Conservation (phyloP, 768 basidiomycete species). For the Tricholoma matsutake region DNA sequence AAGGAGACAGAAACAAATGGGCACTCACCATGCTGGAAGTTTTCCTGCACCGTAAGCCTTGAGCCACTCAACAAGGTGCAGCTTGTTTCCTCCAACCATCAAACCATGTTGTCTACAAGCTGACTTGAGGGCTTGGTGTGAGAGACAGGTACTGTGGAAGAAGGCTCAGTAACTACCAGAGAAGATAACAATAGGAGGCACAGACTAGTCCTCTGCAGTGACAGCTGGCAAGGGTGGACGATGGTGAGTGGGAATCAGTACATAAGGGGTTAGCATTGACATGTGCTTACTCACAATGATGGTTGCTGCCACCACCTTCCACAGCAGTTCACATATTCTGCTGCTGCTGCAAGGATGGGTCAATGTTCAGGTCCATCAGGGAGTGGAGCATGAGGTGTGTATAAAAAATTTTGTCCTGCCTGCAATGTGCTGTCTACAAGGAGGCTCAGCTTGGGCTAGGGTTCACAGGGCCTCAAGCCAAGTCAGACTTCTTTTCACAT, state of each 20-base stretch:
- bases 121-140: not conserved
- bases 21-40: not conserved
- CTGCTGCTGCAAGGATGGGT: not conserved
- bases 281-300: not conserved
- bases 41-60: not conserved
- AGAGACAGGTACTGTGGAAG: not conserved
- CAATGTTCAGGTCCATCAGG: not conserved
- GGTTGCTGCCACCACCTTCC: not conserved
- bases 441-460: too few species aligned
- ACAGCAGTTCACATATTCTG: not conserved
- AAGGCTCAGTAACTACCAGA: not conserved
- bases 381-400: too few species aligned
- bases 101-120: not conserved
- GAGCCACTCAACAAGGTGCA: not conserved
- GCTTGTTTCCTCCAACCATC: not conserved
- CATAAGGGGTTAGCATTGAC: too few species aligned
- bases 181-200: too few species aligned
- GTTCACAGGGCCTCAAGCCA: too few species aligned
- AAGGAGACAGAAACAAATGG: not conserved
- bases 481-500: constrained; percentile 88
- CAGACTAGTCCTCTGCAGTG: not conserved
- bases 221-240: not conserved
- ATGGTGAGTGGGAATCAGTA: not conserved
- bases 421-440: too few species aligned
- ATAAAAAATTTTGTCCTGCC: too few species aligned